Evolutionary conservation across 2,329 filamentous ascomycete genomes (phyloP), one percentile per base, ranked within the genome.

Genomic region (Colletotrichum liriopes): DNA sequence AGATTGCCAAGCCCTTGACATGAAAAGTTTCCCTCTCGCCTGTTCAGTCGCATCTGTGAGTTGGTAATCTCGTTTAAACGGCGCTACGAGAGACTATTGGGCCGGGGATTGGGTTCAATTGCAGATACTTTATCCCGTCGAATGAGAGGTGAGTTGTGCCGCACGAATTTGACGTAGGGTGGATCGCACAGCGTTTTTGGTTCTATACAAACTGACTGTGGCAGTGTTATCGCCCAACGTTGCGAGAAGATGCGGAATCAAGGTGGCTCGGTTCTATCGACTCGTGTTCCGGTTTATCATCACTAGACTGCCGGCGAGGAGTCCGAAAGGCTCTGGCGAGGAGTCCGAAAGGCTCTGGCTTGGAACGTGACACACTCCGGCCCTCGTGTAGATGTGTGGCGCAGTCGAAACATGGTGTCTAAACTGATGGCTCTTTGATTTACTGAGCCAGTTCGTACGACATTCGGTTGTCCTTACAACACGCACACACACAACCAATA

Each of bases 31-130:
- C n/a, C 12, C 32, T 55, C 45, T 49, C 55, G 5, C 20, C 39
- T 26, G 18, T n/a, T 35, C 37, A 20, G 39, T 59, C 16, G 20
- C 20, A 8, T 49, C n/a, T 49, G n/a, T 23, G n/a, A 39, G 52
- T 7, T 16, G 41, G 20, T 55, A 35, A 65, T 70, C 37, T 65
- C 67, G 45, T 37, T 43, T 52, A 70, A 43, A 26, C 37, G 59
- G 45, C 45, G 52, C 61, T 54, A 54, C 61, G 16, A 37, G 14
- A 23, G 14, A 23, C 26, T 47, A 59, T 54, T 65, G 67, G 54
- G 7, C 51, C 26, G 43, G 61, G 23, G 52, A n/a, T 11, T n/a
- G 8, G 5, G 11, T 43, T 18, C 23, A 43, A 20, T 37, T n/a
- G 49, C 49, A 65, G 37, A 16, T 51, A 35, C 23, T 45, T 35